Percentiles rank a stretch among this genome's conserved stretches.
Conservation (phyloP, 176 grass and related monocot species). For the Carex kokanica region DNA sequence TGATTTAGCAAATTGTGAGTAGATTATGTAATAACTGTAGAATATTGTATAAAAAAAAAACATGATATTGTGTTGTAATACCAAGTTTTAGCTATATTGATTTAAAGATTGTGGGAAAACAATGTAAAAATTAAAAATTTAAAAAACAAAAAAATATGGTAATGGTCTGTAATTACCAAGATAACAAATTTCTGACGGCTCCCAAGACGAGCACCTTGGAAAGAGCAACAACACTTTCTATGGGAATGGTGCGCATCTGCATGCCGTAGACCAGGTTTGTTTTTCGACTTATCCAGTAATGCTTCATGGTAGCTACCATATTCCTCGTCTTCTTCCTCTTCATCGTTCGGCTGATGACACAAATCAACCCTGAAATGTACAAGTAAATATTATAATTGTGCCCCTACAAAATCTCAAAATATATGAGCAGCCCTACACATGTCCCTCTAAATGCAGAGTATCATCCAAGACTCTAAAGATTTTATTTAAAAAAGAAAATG, state of each 20-base stretch:
- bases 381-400: background rate
- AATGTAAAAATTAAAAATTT: background rate
- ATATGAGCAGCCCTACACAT: background rate
- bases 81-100: background rate
- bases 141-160: background rate
- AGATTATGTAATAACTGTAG: slow-evolving; percentile 15
- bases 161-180: slow-evolving; percentile 49
- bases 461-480: background rate
- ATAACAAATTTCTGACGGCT: slow-evolving; percentile 95
- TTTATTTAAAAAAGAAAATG: background rate
- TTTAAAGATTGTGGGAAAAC: slow-evolving; percentile 15
- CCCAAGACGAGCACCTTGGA: slow-evolving; percentile 62
- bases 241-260: slow-evolving; percentile 31
- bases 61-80: background rate
- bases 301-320: slow-evolving; percentile 54
- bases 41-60: slow-evolving; percentile 21
- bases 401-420: background rate
- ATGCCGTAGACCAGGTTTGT: slow-evolving; percentile 41
- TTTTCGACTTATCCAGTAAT: slow-evolving; percentile 77
- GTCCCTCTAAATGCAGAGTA: background rate
- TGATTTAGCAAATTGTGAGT: slow-evolving; percentile 21
- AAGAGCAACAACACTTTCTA: slow-evolving; percentile 63
- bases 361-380: slow-evolving; percentile 73
- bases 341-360: slow-evolving; percentile 95
- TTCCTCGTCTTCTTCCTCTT: slow-evolving; percentile 88